Conservation (phyloP, 163 green algal species). For the Scenedesmus sp. region DNA sequence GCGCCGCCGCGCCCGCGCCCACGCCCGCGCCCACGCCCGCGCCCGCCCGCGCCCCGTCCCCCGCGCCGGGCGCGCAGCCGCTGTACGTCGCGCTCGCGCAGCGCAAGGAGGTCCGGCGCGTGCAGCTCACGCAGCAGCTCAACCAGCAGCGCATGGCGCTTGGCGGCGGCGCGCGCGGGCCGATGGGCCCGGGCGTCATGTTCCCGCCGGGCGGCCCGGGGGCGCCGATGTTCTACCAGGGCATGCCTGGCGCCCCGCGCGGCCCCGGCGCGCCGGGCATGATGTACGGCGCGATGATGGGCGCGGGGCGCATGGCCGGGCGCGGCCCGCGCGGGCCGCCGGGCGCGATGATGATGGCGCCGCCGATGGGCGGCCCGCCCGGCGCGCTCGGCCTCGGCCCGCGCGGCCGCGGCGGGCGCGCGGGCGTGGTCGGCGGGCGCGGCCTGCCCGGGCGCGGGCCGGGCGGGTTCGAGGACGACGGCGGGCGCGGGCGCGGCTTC, state of each 20-base stretch:
- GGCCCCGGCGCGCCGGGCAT: constrained; percentile 53
- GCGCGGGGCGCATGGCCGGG: constrained; percentile 46
- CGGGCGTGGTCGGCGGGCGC: constrained; percentile 3
- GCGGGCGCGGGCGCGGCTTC: constrained; percentile 49
- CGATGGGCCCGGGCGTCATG: constrained; percentile 56
- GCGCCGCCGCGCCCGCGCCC: too few species aligned
- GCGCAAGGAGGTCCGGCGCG: constrained; percentile 88
- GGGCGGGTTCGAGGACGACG: constrained; percentile 48
- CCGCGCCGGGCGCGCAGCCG: too few species aligned
- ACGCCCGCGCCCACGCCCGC: too few species aligned
- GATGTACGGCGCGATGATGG: constrained; percentile 72
- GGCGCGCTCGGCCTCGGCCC: constrained; percentile 47
- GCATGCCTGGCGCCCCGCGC: constrained; percentile 51
- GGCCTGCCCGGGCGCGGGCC: constrained; percentile 6
- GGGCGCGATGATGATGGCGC: constrained; percentile 30
- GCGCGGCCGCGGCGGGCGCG: constrained; percentile 48
- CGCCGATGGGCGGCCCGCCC: constrained; percentile 37
- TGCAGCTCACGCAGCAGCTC: constrained; percentile 73
- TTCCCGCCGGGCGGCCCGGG: constrained; percentile 12
- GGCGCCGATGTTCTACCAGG: constrained; percentile 52
- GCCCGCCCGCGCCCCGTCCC: too few species aligned
- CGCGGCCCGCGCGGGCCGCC: constrained; percentile 44
- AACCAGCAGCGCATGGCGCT: constrained; percentile 55
- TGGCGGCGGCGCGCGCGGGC: constrained; percentile 28
- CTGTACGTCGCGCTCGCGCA: constrained; percentile 98